Percentiles rank a stretch among this genome's conserved stretches.
Conservation (phyloP, 2,329 filamentous ascomycete species). For the Grosmannia serpens region DNA sequence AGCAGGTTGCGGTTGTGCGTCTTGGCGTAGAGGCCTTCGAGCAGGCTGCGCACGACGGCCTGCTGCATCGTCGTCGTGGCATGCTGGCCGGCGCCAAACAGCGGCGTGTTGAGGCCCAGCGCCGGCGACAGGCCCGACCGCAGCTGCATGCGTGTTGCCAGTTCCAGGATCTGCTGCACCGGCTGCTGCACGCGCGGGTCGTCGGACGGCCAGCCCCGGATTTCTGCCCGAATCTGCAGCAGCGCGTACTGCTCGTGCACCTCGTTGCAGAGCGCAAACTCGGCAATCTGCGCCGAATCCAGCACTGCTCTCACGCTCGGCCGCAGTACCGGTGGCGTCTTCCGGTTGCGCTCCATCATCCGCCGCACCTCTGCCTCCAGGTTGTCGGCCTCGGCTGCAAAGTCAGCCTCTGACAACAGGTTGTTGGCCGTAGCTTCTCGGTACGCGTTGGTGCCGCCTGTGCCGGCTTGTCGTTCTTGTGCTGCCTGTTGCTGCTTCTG, state of each 20-base stretch:
- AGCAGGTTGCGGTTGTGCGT: conserved; percentile 1
- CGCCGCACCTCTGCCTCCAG: not conserved
- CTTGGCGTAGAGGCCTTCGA: not conserved
- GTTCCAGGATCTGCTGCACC: not conserved
- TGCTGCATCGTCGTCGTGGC: not conserved
- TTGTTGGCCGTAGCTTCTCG: not conserved
- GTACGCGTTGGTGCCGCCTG: not conserved
- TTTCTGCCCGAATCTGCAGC: conserved; percentile 1
- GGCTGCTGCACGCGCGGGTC: not conserved
- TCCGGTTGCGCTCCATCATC: not conserved
- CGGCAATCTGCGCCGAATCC: not conserved
- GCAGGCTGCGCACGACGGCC: not conserved
- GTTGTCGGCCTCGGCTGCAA: conserved; percentile 1
- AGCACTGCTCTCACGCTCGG: not conserved
- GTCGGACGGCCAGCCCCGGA: not conserved
- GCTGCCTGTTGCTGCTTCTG: not conserved
- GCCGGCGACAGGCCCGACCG: conserved; percentile 1
- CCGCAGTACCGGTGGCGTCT: not conserved
- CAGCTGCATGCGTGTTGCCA: not conserved
- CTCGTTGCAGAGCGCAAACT: conserved; percentile 1
- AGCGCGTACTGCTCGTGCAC: conserved; percentile 3
- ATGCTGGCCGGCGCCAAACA: not conserved
- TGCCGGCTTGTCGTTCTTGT: too few relatives aligned
- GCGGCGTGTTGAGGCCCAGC: conserved; percentile 1
- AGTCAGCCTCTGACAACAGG: not conserved